Evolutionary conservation across 768 basidiomycete species (phyloP).

Genomic region (Tylopilus felleus): DNA sequence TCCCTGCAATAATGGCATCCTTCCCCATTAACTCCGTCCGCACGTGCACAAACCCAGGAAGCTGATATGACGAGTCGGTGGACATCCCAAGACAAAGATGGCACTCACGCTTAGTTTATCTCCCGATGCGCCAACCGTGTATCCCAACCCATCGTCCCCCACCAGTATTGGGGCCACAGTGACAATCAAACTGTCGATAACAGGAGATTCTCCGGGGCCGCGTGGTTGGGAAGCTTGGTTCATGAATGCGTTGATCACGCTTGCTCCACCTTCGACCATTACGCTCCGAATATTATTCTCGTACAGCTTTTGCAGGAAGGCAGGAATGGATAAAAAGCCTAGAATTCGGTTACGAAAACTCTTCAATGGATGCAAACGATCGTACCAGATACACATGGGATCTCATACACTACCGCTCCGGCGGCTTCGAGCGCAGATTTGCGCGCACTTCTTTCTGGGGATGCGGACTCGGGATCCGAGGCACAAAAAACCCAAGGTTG

Average conservation of each 20-base stretch:
- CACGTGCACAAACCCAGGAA: slow-evolving; percentile 28
- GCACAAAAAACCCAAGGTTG: slow-evolving; percentile 73
- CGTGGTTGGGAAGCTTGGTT: slow-evolving; percentile 8
- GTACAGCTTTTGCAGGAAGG: slow-evolving; percentile 51
- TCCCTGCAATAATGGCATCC: slow-evolving; percentile 32
- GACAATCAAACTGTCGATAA: slow-evolving; percentile 73
- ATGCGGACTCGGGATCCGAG: background rate
- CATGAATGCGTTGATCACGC: slow-evolving; percentile 60
- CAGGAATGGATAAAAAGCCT: slow-evolving; percentile 44
- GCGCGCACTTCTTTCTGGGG: slow-evolving; percentile 30
- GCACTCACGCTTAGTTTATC: slow-evolving; percentile 18
- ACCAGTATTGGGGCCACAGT: slow-evolving; percentile 88
- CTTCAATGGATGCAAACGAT: background rate
- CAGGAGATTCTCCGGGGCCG: slow-evolving; percentile 10
- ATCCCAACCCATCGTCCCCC: slow-evolving; percentile 66
- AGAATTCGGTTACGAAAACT: background rate
- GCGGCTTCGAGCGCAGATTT: slow-evolving; percentile 49
- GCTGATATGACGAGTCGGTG: slow-evolving; percentile 7
- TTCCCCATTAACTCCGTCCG: slow-evolving; percentile 30
- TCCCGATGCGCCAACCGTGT: slow-evolving; percentile 30
- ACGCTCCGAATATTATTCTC: slow-evolving; percentile 61
- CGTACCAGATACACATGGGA: slow-evolving; percentile 42
- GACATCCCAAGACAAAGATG: background rate
- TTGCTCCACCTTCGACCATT: slow-evolving; percentile 96
- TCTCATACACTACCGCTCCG: slow-evolving; percentile 64